These are phyloP conservation scores for Nothomitra cinnamomea DNA, from an alignment of 2,329 filamentous ascomycete genomes.

Conservation along the genomic window DNA sequence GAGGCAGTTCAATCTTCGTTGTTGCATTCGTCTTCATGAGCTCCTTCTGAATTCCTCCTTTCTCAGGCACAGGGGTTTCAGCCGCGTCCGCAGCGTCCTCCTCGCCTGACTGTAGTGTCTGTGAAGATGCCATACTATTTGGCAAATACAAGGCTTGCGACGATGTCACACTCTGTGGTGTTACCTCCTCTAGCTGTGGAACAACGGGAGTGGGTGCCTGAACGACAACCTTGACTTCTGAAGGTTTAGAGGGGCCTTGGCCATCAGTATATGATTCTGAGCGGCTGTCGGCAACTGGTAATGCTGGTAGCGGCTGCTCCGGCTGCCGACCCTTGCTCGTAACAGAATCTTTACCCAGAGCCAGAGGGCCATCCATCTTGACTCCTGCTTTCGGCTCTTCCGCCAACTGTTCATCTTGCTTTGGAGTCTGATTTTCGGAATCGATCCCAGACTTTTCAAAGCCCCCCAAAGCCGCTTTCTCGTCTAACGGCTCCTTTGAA, in stretches of 20 bases:
- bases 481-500: slow-evolving; percentile 27
- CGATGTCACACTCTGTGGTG: slow-evolving; percentile 22
- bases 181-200: slow-evolving; percentile 8
- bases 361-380: not conserved
- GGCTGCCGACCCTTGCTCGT: not conserved
- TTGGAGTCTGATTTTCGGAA: not conserved
- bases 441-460: not conserved
- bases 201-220: slow-evolving; percentile 28
- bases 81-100: slow-evolving; percentile 48
- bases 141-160: slow-evolving; percentile 18
- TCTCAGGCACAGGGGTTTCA: slow-evolving; percentile 28
- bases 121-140: slow-evolving; percentile 26
- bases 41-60: not conserved
- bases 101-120: slow-evolving; percentile 26
- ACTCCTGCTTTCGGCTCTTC: not conserved
- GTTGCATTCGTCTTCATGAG: not conserved
- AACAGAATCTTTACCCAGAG: not conserved
- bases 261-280: not conserved
- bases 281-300: not conserved
- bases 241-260: not conserved
- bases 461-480: slow-evolving; percentile 19
- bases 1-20: slow-evolving; percentile 32
- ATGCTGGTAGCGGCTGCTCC: not conserved
- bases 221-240: slow-evolving; percentile 20
- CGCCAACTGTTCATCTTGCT: not conserved